Conservation (phyloP, 306 rosid genomes). For the Ormosia emarginata region DNA sequence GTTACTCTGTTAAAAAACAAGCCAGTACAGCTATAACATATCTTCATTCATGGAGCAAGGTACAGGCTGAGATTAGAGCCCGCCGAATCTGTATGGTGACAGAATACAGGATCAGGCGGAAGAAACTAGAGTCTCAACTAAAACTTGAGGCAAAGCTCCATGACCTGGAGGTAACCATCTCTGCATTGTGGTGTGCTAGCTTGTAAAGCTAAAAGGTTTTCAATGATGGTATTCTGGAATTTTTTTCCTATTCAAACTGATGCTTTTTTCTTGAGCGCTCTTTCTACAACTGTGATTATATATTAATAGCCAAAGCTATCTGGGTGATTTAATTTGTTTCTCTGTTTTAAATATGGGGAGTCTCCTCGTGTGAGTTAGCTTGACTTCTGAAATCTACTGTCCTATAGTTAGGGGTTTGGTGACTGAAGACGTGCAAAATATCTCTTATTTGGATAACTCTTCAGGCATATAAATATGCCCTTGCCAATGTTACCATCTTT, state of each 20-base stretch:
- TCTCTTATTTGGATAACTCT: background rate
- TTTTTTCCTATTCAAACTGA: background rate
- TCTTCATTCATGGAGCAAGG: slow-evolving; percentile 79
- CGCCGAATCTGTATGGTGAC: slow-evolving; percentile 80
- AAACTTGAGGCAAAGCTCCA: slow-evolving; percentile 84
- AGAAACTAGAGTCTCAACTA: slow-evolving; percentile 62
- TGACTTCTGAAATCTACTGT: background rate
- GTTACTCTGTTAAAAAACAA: slow-evolving; percentile 51
- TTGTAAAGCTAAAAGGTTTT: background rate
- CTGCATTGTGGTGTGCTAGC: background rate
- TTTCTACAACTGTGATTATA: background rate
- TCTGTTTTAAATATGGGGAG: background rate
- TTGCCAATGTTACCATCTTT: background rate
- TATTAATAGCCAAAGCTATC: background rate
- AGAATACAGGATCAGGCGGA: slow-evolving; percentile 63
- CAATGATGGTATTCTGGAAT: background rate
- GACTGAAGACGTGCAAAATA: background rate
- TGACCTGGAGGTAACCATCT: slow-evolving; percentile 58
- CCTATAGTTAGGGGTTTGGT: too few relatives aligned
- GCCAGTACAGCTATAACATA: slow-evolving; percentile 48
- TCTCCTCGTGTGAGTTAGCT: too few relatives aligned
- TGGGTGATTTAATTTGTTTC: background rate
- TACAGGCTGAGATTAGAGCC: slow-evolving; percentile 62
- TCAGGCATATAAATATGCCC: background rate
- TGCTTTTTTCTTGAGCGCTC: background rate